These are phyloP conservation scores for Fomitopsis palustris DNA, from an alignment of 1,284 basidiomycete genomes.

Conservation along the genomic window DNA sequence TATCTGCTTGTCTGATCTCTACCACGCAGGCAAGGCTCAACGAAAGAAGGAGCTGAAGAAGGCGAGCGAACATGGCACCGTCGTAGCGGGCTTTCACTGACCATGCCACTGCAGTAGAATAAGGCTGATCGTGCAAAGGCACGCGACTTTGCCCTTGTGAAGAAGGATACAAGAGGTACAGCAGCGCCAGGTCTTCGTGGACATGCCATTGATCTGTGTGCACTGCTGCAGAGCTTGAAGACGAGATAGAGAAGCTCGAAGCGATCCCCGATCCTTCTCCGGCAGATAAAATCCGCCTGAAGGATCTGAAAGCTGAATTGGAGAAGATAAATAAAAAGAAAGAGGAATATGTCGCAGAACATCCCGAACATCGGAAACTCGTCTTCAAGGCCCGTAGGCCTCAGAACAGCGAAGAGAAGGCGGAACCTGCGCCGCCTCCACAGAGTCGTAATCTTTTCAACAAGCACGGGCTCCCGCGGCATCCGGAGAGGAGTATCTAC, in stretches of 20 bases:
- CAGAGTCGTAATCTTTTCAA: conserved; percentile 70
- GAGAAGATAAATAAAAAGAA: conserved; percentile 81
- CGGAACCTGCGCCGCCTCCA: conserved; percentile 29
- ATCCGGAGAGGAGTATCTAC: conserved; percentile 88
- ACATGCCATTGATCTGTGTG: not conserved
- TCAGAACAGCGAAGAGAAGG: conserved; percentile 42
- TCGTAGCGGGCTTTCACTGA: conserved; percentile 2
- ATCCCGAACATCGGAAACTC: conserved; percentile 82
- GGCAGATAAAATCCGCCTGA: conserved; percentile 52
- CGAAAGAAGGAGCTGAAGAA: conserved; percentile 90
- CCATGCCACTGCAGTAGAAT: conserved; percentile 64
- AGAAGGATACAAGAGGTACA: conserved; percentile 81
- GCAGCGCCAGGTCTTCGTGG: not conserved
- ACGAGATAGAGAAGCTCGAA: conserved; percentile 66
- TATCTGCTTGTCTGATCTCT: not conserved
- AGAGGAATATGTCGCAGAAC: conserved; percentile 84
- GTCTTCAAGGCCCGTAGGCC: conserved; percentile 59
- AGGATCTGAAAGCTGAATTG: conserved; percentile 73
- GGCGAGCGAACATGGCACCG: conserved; percentile 41
- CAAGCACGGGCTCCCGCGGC: conserved; percentile 77
- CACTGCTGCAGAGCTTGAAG: conserved; percentile 55
- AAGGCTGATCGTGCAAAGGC: conserved; percentile 76
- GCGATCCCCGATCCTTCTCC: conserved; percentile 37
- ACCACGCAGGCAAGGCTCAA: conserved; percentile 72
- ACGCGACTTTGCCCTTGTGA: conserved; percentile 80